Percentiles rank a stretch among this genome's conserved stretches.
phyloP scores from a whole-genome alignment of 2,329 filamentous ascomycete genomes.

The Triangularia setosa region DNA sequence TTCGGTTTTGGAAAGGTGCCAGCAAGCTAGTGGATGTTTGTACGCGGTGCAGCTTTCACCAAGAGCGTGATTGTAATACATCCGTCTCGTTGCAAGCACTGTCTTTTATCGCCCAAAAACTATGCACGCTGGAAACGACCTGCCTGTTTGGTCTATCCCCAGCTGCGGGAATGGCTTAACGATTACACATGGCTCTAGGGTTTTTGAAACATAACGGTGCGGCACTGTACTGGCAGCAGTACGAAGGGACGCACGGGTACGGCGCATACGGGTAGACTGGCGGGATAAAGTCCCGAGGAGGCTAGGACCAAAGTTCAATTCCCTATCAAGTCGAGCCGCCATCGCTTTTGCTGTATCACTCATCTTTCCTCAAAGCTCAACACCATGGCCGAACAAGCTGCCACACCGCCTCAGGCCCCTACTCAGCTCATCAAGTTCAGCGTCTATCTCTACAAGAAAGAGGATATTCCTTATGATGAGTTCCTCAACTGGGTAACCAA shows the following conservation, averaged over 20 bases:
- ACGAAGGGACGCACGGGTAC: background rate
- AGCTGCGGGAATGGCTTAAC: background rate
- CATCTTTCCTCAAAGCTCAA: background rate
- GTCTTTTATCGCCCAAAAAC: background rate
- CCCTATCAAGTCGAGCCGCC: background rate
- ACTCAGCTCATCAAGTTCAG: conserved; percentile 5
- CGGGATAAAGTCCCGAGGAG: background rate
- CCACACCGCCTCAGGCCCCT: background rate
- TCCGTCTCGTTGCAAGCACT: background rate
- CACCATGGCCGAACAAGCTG: background rate
- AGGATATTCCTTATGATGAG: conserved; percentile 4
- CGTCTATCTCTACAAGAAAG: conserved; percentile 6
- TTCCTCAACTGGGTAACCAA: conserved; percentile 1
- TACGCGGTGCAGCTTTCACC: background rate
- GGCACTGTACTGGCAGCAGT: background rate
- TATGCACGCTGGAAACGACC: background rate
- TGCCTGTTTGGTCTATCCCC: background rate
- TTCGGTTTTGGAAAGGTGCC: background rate
- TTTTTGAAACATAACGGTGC: background rate
- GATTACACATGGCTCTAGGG: background rate
- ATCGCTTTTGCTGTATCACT: background rate
- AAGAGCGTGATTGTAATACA: background rate
- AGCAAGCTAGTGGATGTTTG: background rate
- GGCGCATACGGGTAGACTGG: background rate
- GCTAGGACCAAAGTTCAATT: background rate